Percentiles rank a stretch among this genome's conserved stretches.
These are phyloP conservation scores for Monilinia aucupariae DNA, from an alignment of 2,329 filamentous ascomycete genomes.

Conservation along the genomic window DNA sequence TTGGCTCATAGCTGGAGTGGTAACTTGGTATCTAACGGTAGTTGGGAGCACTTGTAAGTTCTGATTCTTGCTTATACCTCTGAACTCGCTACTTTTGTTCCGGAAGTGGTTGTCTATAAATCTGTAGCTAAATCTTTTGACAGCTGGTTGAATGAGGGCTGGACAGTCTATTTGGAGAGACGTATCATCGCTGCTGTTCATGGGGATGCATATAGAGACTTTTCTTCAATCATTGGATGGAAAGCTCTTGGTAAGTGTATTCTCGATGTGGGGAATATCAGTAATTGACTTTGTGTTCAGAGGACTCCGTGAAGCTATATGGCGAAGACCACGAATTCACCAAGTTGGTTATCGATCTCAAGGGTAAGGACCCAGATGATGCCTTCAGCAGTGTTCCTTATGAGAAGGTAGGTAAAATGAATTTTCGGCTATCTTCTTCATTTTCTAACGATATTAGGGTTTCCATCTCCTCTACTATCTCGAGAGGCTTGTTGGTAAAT, in stretches of 20 bases:
- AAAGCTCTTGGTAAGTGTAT: constrained; percentile 49
- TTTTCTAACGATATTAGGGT: constrained; percentile 41
- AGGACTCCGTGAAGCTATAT: constrained; percentile 72
- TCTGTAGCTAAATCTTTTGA: background rate
- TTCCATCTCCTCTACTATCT: constrained; percentile 92
- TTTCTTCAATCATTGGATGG: constrained; percentile 95
- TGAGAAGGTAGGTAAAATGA: constrained; percentile 56
- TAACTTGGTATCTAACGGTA: constrained; percentile 72
- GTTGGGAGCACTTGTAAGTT: constrained; percentile 72
- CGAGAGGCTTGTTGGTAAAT: constrained; percentile 75
- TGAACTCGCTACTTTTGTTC: background rate
- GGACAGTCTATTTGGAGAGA: constrained; percentile 92
- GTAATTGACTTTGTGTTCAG: constrained; percentile 33
- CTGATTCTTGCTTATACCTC: background rate
- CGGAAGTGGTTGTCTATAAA: background rate
- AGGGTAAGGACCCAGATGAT: constrained; percentile 90
- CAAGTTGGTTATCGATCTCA: constrained; percentile 79
- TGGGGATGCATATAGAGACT: constrained; percentile 80
- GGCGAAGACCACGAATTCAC: constrained; percentile 88
- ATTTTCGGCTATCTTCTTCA: background rate
- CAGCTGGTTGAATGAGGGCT: constrained; percentile 70
- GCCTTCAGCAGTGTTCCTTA: constrained; percentile 91
- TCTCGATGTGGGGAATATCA: background rate
- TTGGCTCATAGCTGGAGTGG: constrained; percentile 77
- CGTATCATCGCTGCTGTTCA: constrained; percentile 73